Evolutionary conservation across 2,329 filamentous ascomycete genomes (phyloP).

Genomic region (Botrytis hyacinthi): DNA sequence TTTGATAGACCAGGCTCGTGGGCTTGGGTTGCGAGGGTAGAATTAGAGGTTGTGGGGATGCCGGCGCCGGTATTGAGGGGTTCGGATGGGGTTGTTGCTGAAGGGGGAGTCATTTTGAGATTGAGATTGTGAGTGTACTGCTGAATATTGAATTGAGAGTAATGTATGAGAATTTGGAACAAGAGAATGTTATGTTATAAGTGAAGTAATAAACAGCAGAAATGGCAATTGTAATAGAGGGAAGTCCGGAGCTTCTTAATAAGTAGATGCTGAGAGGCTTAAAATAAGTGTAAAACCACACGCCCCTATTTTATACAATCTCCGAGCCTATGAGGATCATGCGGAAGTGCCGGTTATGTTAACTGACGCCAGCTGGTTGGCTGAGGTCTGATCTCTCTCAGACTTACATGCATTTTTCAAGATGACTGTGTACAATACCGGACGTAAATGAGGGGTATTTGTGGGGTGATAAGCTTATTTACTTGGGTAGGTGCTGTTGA

Average conservation of each 20-base stretch:
- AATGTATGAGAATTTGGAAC: not conserved
- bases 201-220: not conserved
- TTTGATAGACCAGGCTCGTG: constrained; percentile 30
- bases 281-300: not conserved
- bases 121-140: not conserved
- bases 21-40: constrained; percentile 14
- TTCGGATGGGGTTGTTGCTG: not conserved
- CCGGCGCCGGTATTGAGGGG: not conserved
- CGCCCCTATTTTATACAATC: not conserved
- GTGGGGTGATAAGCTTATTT: not conserved
- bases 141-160: not conserved
- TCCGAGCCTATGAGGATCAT: not conserved
- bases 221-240: not conserved
- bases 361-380: not conserved
- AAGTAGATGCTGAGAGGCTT: not conserved
- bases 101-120: not conserved
- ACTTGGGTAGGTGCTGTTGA: not conserved
- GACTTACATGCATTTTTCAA: not conserved
- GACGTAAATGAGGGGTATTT: not conserved
- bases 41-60: not conserved
- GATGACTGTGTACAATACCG: not conserved
- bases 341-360: too few species aligned
- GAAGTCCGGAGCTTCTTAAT: not conserved
- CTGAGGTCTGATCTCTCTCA: not conserved
- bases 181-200: not conserved